phyloP scores from a whole-genome alignment of 106 monocot genomes.

The Xerophyta viscosa region DNA sequence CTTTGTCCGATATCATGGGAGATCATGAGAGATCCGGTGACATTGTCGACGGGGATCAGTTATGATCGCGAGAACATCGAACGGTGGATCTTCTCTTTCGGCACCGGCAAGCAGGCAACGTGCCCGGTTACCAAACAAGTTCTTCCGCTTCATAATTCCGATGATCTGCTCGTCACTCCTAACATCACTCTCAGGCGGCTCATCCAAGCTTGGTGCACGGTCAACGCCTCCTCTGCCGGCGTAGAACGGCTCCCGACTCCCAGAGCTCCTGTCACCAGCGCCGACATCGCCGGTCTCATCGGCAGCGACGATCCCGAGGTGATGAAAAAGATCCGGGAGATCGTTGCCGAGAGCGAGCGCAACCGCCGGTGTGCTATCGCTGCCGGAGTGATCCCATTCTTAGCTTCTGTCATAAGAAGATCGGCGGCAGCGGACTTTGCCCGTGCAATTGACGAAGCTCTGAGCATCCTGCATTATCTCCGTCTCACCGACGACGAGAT shows the following conservation, averaged over 20 bases:
- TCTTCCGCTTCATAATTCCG: neutral
- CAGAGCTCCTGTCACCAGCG: neutral
- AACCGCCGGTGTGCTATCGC: slow-evolving; percentile 29
- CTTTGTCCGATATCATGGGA: slow-evolving; percentile 32
- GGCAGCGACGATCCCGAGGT: slow-evolving; percentile 6
- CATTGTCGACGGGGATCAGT: slow-evolving; percentile 20
- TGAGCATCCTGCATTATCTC: slow-evolving; percentile 12
- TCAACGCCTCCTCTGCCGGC: neutral
- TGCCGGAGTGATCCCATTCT: slow-evolving; percentile 26
- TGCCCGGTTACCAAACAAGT: slow-evolving; percentile 12
- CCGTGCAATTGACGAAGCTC: slow-evolving; percentile 12
- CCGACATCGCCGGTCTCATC: slow-evolving; percentile 1
- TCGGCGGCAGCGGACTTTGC: neutral
- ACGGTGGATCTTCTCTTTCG: slow-evolving; percentile 6
- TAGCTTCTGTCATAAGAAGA: slow-evolving; percentile 31
- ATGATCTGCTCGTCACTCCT: neutral
- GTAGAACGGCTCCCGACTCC: neutral
- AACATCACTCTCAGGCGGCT: slow-evolving; percentile 6
- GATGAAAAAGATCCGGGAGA: slow-evolving; percentile 19
- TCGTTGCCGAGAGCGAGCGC: slow-evolving; percentile 37
- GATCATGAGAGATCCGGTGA: slow-evolving; percentile 40
- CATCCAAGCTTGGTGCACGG: slow-evolving; percentile 10
- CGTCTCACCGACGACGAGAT: slow-evolving; percentile 11
- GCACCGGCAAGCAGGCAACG: neutral
- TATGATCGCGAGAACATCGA: slow-evolving; percentile 31